These are phyloP conservation scores for Pichia deserticola DNA, from an alignment of 805 yeast genomes.

Conservation along the genomic window DNA sequence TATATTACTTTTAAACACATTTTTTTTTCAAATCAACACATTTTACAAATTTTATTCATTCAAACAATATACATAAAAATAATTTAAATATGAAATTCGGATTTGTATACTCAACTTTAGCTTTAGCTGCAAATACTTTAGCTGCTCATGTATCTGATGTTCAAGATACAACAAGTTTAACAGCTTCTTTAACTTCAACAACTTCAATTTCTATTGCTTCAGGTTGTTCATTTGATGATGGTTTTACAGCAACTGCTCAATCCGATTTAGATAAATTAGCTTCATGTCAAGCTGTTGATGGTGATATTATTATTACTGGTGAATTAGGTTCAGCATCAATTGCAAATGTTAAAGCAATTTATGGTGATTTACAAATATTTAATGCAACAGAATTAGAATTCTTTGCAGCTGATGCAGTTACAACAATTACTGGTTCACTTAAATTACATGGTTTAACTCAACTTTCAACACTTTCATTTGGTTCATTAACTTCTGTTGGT, in stretches of 20 bases:
- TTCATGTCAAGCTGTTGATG: constrained; percentile 72
- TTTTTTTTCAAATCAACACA: too few relatives aligned
- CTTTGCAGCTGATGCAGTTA: constrained; percentile 73
- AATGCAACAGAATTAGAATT: constrained; percentile 57
- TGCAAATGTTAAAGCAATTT: constrained; percentile 67
- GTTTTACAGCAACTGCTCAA: constrained; percentile 71
- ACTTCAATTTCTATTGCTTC: constrained; percentile 42
- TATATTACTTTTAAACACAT: too few relatives aligned
- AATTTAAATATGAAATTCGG: constrained; percentile 43
- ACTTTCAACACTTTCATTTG: constrained; percentile 63
- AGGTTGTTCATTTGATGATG: constrained; percentile 56
- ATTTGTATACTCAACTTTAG: constrained; percentile 33
- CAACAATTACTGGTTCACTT: constrained; percentile 67
- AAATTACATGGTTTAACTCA: constrained; percentile 55
- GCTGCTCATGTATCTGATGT: constrained; percentile 33
- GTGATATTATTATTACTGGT: constrained; percentile 69
- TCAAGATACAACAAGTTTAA: constrained; percentile 31
- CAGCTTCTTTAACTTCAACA: constrained; percentile 50
- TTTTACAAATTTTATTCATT: too few relatives aligned
- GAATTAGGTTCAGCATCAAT: constrained; percentile 56
- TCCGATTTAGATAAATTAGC: constrained; percentile 67
- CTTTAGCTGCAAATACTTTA: constrained; percentile 29
- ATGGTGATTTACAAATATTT: constrained; percentile 64
- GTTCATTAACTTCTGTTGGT: constrained; percentile 76
- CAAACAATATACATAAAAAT: not conserved